phyloP scores from a whole-genome alignment of 257 asterid genomes.

The Solanum arcanum region DNA sequence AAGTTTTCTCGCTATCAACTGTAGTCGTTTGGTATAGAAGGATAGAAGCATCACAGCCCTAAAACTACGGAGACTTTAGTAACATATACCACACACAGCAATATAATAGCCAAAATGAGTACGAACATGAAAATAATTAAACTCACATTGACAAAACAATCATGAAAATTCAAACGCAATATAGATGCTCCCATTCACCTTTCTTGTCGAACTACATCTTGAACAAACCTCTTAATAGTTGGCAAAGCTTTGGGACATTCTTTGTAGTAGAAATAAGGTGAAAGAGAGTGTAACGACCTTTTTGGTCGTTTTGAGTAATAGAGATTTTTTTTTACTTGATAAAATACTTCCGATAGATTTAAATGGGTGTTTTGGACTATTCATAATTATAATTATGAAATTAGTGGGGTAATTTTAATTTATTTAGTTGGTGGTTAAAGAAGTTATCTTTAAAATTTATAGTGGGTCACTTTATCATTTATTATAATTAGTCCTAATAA shows the following conservation, averaged over 20 bases:
- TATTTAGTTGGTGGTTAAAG: too few species aligned
- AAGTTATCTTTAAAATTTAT: too few species aligned
- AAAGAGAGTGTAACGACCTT: neutral
- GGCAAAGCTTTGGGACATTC: neutral
- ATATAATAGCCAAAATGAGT: neutral
- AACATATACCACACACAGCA: neutral
- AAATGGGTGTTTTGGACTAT: too few species aligned
- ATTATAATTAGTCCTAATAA: too few species aligned
- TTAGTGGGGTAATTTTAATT: too few species aligned
- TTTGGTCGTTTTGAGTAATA: too few species aligned
- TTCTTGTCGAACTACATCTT: neutral
- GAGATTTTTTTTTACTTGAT: too few species aligned
- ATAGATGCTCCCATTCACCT: neutral
- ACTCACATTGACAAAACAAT: neutral
- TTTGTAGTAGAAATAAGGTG: neutral
- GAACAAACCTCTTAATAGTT: neutral
- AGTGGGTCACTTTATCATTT: too few species aligned
- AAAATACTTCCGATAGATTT: too few species aligned
- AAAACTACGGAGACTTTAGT: neutral
- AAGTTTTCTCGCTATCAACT: neutral
- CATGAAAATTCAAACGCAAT: neutral
- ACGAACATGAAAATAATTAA: neutral
- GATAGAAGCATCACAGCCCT: neutral
- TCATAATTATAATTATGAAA: too few species aligned
- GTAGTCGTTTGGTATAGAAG: neutral